Evolutionary conservation across 805 yeast species (phyloP).

Genomic region (Isabelozyma heimii): DNA sequence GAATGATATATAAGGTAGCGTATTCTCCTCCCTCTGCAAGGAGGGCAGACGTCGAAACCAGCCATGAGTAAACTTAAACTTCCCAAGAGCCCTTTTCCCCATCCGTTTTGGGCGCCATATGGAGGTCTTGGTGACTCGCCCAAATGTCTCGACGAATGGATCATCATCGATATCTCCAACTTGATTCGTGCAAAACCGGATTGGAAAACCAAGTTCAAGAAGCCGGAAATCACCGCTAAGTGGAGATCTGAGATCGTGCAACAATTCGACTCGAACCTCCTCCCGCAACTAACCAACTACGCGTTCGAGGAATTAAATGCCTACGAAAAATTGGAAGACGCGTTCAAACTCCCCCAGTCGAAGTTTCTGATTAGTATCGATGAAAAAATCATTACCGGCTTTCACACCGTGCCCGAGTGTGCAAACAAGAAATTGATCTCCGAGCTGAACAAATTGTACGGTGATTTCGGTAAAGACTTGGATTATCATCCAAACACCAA

Average conservation of each 20-base stretch:
- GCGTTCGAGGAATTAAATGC: conserved; percentile 28
- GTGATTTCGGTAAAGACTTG: conserved; percentile 9
- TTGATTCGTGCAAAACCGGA: conserved; percentile 14
- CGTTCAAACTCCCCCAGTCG: conserved; percentile 5
- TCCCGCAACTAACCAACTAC: conserved; percentile 18
- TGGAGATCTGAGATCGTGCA: conserved; percentile 16
- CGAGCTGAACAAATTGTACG: conserved; percentile 10
- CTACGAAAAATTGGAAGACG: conserved; percentile 14
- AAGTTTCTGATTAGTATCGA: conserved; percentile 15
- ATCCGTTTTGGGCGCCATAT: not conserved
- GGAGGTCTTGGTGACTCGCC: conserved; percentile 7
- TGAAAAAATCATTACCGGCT: conserved; percentile 17
- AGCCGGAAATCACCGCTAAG: conserved; percentile 10
- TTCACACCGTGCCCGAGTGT: conserved; percentile 9
- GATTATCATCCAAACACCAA: conserved; percentile 40
- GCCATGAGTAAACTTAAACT: no score
- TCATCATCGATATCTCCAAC: conserved; percentile 12
- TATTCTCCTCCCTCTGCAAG: not conserved
- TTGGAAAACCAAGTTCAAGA: conserved; percentile 16
- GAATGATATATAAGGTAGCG: not conserved
- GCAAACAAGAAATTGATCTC: conserved; percentile 8
- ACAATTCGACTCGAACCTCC: conserved; percentile 10
- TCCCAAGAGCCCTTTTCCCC: not conserved
- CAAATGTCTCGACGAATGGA: conserved; percentile 13
- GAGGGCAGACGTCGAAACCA: not conserved